Evolutionary conservation across 2,329 filamentous ascomycete species (phyloP).

Genomic region (Aureobasidium uvarum): DNA sequence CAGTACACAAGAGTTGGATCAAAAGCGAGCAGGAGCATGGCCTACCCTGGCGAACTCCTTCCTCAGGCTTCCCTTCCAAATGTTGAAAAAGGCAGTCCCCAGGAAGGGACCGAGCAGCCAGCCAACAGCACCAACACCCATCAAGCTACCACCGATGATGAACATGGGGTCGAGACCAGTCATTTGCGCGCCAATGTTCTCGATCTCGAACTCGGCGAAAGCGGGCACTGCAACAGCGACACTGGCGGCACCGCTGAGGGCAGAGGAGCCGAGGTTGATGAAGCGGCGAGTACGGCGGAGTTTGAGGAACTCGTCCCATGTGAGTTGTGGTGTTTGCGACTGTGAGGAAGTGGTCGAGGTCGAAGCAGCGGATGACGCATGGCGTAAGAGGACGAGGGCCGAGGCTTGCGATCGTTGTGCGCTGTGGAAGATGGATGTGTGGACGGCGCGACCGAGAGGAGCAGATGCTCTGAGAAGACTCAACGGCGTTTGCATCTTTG

Average conservation of each 20-base stretch:
- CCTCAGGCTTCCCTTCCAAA: constrained; percentile 69
- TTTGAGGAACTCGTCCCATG: constrained; percentile 90
- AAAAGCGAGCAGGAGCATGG: background rate
- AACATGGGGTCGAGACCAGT: constrained; percentile 86
- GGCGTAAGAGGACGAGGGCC: constrained; percentile 12
- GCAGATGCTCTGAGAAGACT: constrained; percentile 4
- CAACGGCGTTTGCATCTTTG: constrained; percentile 17
- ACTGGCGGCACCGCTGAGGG: constrained; percentile 61
- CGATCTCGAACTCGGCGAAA: constrained; percentile 69
- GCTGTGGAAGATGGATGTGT: constrained; percentile 2
- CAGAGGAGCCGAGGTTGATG: constrained; percentile 76
- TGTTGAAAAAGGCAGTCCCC: constrained; percentile 75
- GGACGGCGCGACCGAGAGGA: background rate
- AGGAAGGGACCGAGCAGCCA: constrained; percentile 85
- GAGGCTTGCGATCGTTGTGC: constrained; percentile 17
- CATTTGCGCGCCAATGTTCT: constrained; percentile 62
- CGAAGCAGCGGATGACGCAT: constrained; percentile 20
- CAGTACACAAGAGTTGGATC: background rate
- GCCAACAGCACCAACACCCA: constrained; percentile 73
- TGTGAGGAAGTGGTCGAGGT: constrained; percentile 9
- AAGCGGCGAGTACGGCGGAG: constrained; percentile 81
- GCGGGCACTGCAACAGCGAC: constrained; percentile 63
- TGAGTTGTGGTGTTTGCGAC: constrained; percentile 37
- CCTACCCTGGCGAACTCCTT: constrained; percentile 67
- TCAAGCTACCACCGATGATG: constrained; percentile 74